Conservation (phyloP, 495 filamentous ascomycete genomes). For the Saxophila tyrrhenica region DNA sequence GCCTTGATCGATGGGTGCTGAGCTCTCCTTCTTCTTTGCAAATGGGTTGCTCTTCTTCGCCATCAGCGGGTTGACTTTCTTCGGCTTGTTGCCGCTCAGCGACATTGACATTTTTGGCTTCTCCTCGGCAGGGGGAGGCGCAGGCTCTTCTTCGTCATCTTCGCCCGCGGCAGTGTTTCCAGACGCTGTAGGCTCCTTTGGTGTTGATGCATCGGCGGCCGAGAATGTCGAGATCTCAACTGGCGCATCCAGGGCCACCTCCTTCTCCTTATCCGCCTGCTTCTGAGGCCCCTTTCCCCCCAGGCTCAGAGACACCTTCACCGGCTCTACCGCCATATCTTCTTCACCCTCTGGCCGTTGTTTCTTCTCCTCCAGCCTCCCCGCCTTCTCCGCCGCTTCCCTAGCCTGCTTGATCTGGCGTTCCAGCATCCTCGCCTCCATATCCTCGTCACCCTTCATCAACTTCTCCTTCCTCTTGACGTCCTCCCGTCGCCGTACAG, state of each 20-base stretch:
- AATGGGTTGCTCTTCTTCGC: conserved; percentile 24
- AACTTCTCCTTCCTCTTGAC: conserved; percentile 70
- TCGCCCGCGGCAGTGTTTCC: conserved; percentile 2
- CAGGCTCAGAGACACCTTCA: conserved; percentile 19
- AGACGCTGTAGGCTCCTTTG: neutral
- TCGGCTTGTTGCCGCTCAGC: conserved; percentile 7
- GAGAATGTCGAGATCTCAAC: conserved; percentile 59
- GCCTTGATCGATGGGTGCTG: conserved; percentile 5
- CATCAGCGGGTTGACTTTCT: conserved; percentile 10
- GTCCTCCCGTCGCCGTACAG: conserved; percentile 65
- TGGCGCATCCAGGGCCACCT: conserved; percentile 38
- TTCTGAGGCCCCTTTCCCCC: conserved; percentile 8
- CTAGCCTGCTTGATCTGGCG: conserved; percentile 69
- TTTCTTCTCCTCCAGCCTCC: conserved; percentile 30
- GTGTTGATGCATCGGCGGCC: conserved; percentile 24
- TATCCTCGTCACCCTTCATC: conserved; percentile 81
- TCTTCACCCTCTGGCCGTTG: neutral
- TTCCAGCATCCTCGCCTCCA: conserved; percentile 66
- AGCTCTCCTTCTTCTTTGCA: conserved; percentile 18
- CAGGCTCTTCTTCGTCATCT: neutral
- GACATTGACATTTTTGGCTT: conserved; percentile 17
- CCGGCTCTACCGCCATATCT: conserved; percentile 1
- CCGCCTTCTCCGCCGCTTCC: conserved; percentile 35
- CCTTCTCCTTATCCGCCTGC: conserved; percentile 3
- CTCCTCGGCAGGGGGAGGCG: neutral